Percentiles rank a stretch among this genome's conserved stretches.
These are phyloP conservation scores for Spinellus fusiger DNA, from an alignment of 192 early-diverging fungal species.

Conservation along the genomic window DNA sequence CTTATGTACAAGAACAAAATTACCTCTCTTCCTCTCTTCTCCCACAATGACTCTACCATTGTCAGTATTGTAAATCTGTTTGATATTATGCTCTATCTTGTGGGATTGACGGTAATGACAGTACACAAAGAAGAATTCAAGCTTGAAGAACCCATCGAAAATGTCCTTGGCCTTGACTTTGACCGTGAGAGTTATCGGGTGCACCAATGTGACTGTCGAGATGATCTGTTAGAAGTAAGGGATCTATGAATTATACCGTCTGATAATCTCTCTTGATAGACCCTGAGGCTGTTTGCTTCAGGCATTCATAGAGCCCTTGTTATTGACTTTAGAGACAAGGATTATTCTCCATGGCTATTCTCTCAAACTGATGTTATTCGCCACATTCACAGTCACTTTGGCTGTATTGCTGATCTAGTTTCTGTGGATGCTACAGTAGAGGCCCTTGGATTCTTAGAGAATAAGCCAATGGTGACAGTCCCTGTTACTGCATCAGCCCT, in stretches of 20 bases:
- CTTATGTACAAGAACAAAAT: slow-evolving; percentile 43
- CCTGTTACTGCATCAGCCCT: slow-evolving; percentile 35
- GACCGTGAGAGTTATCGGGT: slow-evolving; percentile 41
- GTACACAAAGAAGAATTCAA: slow-evolving; percentile 19
- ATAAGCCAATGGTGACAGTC: slow-evolving; percentile 32
- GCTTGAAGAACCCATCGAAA: slow-evolving; percentile 32
- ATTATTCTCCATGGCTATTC: slow-evolving; percentile 37
- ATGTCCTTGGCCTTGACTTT: slow-evolving; percentile 36
- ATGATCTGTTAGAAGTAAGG: slow-evolving; percentile 23
- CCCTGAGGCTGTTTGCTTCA: slow-evolving; percentile 43
- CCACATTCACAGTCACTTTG: slow-evolving; percentile 40
- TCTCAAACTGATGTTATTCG: slow-evolving; percentile 58
- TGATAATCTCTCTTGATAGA: slow-evolving; percentile 5
- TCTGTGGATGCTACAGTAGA: slow-evolving; percentile 34
- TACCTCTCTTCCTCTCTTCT: slow-evolving; percentile 50
- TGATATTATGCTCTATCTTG: slow-evolving; percentile 46
- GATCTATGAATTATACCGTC: background rate
- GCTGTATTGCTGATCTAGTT: slow-evolving; percentile 24
- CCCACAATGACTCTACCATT: slow-evolving; percentile 37
- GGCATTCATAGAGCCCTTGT: slow-evolving; percentile 56
- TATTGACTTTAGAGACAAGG: slow-evolving; percentile 35
- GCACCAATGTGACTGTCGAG: slow-evolving; percentile 26
- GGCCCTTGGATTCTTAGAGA: slow-evolving; percentile 17
- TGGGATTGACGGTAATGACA: slow-evolving; percentile 13
- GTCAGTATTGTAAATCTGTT: slow-evolving; percentile 48